These are phyloP conservation scores for Setaria viridis DNA, from an alignment of 202 grass and related monocot species.

Conservation along the genomic window DNA sequence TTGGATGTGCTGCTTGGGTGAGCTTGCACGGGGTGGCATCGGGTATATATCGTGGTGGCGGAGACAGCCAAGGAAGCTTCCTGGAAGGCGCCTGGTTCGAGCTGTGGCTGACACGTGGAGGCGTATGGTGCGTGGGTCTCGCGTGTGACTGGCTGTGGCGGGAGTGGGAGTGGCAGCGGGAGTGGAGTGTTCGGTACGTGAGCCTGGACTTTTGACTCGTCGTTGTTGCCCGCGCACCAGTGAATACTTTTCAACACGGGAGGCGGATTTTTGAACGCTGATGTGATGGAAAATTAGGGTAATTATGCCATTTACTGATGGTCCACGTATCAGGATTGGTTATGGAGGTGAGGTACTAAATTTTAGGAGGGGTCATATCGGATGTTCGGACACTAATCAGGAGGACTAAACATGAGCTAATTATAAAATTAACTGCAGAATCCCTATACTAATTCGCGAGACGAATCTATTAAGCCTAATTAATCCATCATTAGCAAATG, in stretches of 20 bases:
- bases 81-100: neutral
- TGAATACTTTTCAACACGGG: conserved; percentile 33
- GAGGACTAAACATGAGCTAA: too few species aligned
- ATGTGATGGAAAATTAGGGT: neutral
- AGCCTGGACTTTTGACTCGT: conserved; percentile 15
- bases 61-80: conserved; percentile 4
- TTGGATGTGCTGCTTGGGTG: neutral
- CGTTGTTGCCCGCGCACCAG: neutral
- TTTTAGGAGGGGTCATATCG: too few species aligned
- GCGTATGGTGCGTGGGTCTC: neutral
- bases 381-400: too few species aligned
- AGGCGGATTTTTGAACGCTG: neutral
- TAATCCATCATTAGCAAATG: too few species aligned
- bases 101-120: conserved; percentile 15
- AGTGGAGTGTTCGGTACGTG: conserved; percentile 20
- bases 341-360: too few species aligned
- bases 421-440: too few species aligned
- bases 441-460: too few species aligned
- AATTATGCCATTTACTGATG: neutral
- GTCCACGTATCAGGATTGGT: neutral
- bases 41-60: conserved; percentile 16
- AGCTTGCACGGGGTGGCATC: neutral
- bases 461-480: too few species aligned
- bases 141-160: neutral
- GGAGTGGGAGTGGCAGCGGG: neutral